Evolutionary conservation across 2,329 filamentous ascomycete species (phyloP), one percentile per base, ranked within the genome.

Genomic region (Diplodia seriata): DNA sequence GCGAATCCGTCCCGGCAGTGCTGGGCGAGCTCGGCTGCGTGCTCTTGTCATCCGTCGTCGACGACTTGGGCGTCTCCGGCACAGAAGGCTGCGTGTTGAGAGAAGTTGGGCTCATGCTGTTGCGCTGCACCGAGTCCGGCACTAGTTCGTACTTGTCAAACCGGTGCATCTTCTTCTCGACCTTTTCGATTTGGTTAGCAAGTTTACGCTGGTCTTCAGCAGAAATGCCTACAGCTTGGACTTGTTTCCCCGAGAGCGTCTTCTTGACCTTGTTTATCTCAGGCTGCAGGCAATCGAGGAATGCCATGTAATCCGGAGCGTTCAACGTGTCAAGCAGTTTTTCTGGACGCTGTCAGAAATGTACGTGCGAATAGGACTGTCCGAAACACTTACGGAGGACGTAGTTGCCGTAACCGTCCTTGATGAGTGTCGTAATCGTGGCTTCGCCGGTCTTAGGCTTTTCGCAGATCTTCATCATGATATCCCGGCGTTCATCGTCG

Each of bases 361-460:
- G 5, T 20, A 18, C 33, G 29, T 4, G 12, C 20, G 40, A 12
- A 8, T 29, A n/a, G 5, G 15, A 3, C n/a, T 2, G 15, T 4
- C 7, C 9, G 50, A 9, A 11, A 26, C 23, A 88, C 93, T 88
- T 87, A 97, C 93, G 94, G 70, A 98, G 91, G 6, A 98, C 94
- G 76, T 98, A 99, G 78, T 99, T 99, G 69, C 92, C 95, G 77
- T 90, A 98, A 71, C 92, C 91, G 76, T 99, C 94, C 71, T 90
- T 91, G 85, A 97, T 93, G 80, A 97, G 85, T 26, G 86, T 84
- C 70, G 90, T 85, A 47, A 98, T 81, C n/a, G 89, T 87, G 67
- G 84, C 90, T 67, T 89, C 87, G 14, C 91, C 91, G 53, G 91
- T 87, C 8, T 86, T 84, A 65, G 87, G 86, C 18, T 84, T 76